Evolutionary conservation across 768 basidiomycete genomes (phyloP).

Genomic region (Pholiota conissans): DNA sequence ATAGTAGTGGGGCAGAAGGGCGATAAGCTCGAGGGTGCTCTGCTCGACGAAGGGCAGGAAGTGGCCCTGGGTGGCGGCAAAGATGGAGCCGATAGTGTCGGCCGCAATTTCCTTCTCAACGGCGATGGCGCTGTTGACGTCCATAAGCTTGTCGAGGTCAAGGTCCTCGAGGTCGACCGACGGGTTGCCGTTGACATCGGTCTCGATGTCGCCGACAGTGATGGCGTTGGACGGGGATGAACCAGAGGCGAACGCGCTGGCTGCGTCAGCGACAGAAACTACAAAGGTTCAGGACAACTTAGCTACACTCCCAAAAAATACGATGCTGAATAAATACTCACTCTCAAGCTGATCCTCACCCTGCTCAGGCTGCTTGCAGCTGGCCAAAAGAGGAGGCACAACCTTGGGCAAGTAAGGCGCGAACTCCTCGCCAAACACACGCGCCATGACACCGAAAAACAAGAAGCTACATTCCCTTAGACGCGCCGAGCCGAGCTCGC

Average conservation of each 20-base stretch:
- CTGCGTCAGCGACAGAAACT: constrained; percentile 56
- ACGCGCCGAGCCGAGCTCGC: constrained; percentile 82
- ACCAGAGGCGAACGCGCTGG: constrained; percentile 71
- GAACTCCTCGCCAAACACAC: constrained; percentile 94
- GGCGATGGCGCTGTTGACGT: constrained; percentile 93
- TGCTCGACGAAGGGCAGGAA: constrained; percentile 93
- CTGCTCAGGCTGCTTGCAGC: constrained; percentile 82
- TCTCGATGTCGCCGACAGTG: constrained; percentile 50
- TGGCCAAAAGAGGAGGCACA: constrained; percentile 80
- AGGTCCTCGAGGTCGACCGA: constrained; percentile 73
- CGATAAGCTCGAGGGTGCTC: constrained; percentile 75
- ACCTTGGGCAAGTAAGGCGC: constrained; percentile 83
- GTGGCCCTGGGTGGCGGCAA: constrained; percentile 74
- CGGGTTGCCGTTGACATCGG: constrained; percentile 54
- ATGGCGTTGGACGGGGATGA: constrained; percentile 73
- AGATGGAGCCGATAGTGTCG: constrained; percentile 91
- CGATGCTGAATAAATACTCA: constrained; percentile 27
- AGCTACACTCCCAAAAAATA: constrained; percentile 4
- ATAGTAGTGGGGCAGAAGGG: constrained; percentile 87
- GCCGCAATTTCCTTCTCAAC: constrained; percentile 99
- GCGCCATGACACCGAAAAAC: constrained; percentile 98
- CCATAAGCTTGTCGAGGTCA: constrained; percentile 84
- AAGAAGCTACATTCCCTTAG: constrained; percentile 95
- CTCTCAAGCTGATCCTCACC: constrained; percentile 54
- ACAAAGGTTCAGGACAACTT: neutral